phyloP scores from a whole-genome alignment of 2,329 filamentous ascomycete genomes.

The Cladosporium sp. region DNA sequence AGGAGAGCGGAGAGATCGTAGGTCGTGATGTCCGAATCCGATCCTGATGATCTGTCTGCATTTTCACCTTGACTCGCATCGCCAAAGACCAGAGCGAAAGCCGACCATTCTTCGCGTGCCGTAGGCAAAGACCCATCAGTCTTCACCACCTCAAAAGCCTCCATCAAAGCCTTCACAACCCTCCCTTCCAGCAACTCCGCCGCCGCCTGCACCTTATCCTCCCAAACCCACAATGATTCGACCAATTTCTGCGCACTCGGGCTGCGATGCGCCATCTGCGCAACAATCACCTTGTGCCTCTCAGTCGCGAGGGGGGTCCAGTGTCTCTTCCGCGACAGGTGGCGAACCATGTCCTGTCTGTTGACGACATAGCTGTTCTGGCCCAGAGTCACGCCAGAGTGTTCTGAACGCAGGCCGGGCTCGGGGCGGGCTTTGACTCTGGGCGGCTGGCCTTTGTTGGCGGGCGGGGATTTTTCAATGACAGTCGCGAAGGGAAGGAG shows the following conservation, averaged over 20 bases:
- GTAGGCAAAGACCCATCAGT: not conserved
- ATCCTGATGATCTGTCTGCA: not conserved
- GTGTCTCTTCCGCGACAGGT: constrained; percentile 36
- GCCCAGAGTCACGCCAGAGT: constrained; percentile 29
- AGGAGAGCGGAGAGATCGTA: not conserved
- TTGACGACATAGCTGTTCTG: constrained; percentile 22
- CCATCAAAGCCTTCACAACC: not conserved
- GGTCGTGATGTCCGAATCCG: not conserved
- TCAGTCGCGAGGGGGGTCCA: constrained; percentile 14
- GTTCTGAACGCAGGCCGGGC: constrained; percentile 53
- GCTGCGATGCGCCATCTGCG: not conserved
- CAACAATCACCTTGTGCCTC: constrained; percentile 15
- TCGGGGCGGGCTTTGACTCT: not conserved
- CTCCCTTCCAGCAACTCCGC: not conserved
- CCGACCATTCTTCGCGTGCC: not conserved
- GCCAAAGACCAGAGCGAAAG: not conserved
- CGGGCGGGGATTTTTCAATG: constrained; percentile 37
- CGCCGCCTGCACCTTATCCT: not conserved
- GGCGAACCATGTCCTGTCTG: constrained; percentile 18
- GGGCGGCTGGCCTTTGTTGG: constrained; percentile 35
- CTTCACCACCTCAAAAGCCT: not conserved
- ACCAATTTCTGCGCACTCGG: not conserved
- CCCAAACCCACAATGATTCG: constrained; percentile 1
- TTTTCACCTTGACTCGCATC: no score
- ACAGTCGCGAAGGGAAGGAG: constrained; percentile 58